Evolutionary conservation across 148 eudicot species (phyloP), one percentile per base, ranked within the genome.

Genomic region (Spergularia marina): DNA sequence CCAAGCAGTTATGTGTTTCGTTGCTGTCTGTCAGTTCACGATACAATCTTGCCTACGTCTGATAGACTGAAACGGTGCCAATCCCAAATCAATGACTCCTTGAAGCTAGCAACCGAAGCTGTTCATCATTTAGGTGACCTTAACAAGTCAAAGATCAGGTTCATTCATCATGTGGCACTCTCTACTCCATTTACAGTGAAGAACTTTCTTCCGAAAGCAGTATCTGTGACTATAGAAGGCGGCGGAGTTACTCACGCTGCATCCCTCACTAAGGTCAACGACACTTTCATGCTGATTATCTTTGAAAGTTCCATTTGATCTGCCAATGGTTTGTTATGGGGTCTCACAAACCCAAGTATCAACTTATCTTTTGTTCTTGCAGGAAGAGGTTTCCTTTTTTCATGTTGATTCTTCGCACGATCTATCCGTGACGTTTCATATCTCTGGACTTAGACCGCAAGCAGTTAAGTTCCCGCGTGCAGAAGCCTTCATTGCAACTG

Each of bases 341-440:
- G 12, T 63, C 21, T 15, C 34, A 39, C 16, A n/a, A 52, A 65
- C 12, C 12, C 54, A 14, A 59, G 52, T 30, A 23, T 70, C 55
- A 12, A 70, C 59, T 53, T 63, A 17, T 60, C 1, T 18, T 59
- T 52, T 61, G 10, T 53, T 59, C 49, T 83, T 81, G 74, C 92
- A 96, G 99, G 98, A 83, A 77, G 97, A 91, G 78, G 86, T 89
- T 64, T 89, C 94, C 72, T 85, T 89, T 80, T 92, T 83, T 72
- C 94, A 92, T 78, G 77, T 96, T 76, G 99, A 96, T 88, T 89
- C 97, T 71, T 92, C 96, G 13, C 98, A 96, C 78, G 99, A 96
- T 82, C 85, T 96, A 73, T 82, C 77, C 21, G 74, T 96, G 76
- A 82, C 86, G 39, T 89, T 92, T 72, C 71, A 77, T 62, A 72